Evolutionary conservation across 169 alveolate species (phyloP), one percentile per base, ranked within the genome.

Genomic region (Cryptosporidium tyzzeri): DNA sequence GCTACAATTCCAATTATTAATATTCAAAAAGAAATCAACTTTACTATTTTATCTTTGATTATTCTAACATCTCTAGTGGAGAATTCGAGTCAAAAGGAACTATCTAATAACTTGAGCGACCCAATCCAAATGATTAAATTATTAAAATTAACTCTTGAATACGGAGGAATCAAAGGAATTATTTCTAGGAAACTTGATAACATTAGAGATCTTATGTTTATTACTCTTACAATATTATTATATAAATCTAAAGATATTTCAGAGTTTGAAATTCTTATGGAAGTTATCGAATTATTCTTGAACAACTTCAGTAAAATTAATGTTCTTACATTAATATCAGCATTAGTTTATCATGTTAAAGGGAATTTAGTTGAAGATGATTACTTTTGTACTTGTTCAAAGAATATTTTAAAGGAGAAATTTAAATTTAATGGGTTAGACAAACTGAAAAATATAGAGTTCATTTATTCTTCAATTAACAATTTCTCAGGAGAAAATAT

Each of bases 341-440:
- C 80, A 21, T 29, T 80, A 59, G 26, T 80, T 44, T 80, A 80
- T 65, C 89, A 80, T 48, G 26, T 65, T 26, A 80, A 80, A 59
- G 89, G 69, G 16, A 45, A 65, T 8, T 44, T 80, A 62, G 50
- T 65, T 23, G 26, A 59, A 45, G 44, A 62, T 59, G 74, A 80
- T 45, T 12, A n/a, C 18, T 44, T 80, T 37, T 59, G 68, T 41
- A n/a, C 6, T 65, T 9, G 4, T 16, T 80, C 89, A 14, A 44
- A 41, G 10, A 31, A 37, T 16, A 55, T 73, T 18, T 51, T 73
- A 58, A 53, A 33, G 21, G 53, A 73, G 48, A 53, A 53, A 31
- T 73, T 73, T 16, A 55, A 55, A 35, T 18, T 73, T 18, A 35
- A 73, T 70, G 62, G 62, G 10, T 26, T 70, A 10, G 84, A 70